Evolutionary conservation across 352 stramenopile genomes (phyloP).

Genomic region (Globisporangium megalacanthum): DNA sequence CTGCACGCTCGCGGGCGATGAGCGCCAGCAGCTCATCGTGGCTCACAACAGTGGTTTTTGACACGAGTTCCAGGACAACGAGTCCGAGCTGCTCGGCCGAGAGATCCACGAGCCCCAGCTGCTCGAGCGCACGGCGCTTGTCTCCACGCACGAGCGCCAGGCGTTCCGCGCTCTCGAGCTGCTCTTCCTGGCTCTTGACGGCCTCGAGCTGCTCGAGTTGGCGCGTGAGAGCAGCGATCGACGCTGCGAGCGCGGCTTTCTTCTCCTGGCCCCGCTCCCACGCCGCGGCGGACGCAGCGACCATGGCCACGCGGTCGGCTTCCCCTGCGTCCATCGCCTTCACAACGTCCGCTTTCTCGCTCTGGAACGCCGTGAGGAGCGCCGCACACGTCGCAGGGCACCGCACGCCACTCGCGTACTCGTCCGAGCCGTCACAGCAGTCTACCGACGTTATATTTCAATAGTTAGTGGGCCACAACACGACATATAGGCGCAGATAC

Average conservation of each 20-base stretch:
- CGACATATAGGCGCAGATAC: too few relatives aligned
- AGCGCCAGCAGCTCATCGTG: constrained; percentile 55
- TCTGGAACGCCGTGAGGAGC: constrained; percentile 34
- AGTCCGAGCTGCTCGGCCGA: constrained; percentile 48
- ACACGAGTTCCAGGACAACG: constrained; percentile 51
- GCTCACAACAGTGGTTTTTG: constrained; percentile 21
- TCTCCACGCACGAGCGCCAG: constrained; percentile 27
- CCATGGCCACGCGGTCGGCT: constrained; percentile 34
- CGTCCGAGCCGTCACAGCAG: constrained; percentile 79
- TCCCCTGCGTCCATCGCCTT: constrained; percentile 62
- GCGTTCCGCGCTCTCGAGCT: constrained; percentile 49
- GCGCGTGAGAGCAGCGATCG: constrained; percentile 21
- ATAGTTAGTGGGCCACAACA: too few relatives aligned
- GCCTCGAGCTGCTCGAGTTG: constrained; percentile 38
- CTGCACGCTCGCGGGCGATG: constrained; percentile 43
- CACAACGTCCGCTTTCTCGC: constrained; percentile 59
- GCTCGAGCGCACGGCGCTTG: constrained; percentile 37
- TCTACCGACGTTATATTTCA: constrained; percentile 28
- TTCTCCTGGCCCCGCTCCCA: constrained; percentile 30
- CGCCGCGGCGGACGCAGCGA: constrained; percentile 23
- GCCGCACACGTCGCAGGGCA: constrained; percentile 39
- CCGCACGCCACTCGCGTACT: constrained; percentile 55
- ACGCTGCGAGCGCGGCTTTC: constrained; percentile 21
- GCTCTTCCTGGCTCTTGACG: constrained; percentile 30
- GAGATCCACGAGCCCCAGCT: constrained; percentile 58